These are phyloP conservation scores for Suhomyces wounanorum DNA, from an alignment of 1,139 yeast genomes.

Conservation along the genomic window DNA sequence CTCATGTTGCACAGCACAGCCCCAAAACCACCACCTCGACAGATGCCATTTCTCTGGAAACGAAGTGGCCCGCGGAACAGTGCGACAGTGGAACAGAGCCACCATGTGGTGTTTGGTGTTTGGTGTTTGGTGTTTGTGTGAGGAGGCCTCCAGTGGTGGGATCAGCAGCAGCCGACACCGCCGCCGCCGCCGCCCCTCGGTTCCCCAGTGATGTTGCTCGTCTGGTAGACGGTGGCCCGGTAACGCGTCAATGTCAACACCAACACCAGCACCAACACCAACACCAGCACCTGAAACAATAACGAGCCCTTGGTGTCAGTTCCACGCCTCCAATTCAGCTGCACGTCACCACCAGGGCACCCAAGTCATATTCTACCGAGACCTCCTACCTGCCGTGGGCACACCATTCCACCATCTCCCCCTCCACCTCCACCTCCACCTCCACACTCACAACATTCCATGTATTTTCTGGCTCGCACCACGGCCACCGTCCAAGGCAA, in stretches of 20 bases:
- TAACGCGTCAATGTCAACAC: not conserved
- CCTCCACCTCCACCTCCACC: not conserved
- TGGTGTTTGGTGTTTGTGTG: too few species aligned
- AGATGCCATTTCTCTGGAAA: not conserved
- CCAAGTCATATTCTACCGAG: not conserved
- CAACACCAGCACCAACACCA: not conserved
- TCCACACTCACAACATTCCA: too few species aligned
- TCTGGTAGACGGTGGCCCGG: not conserved
- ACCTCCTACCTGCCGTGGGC: too few species aligned
- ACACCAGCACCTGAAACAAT: conserved; percentile 7
- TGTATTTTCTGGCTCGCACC: too few species aligned
- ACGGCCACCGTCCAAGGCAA: too few species aligned
- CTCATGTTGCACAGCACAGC: not conserved
- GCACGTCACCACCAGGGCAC: not conserved
- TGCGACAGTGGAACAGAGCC: too few species aligned
- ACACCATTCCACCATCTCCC: not conserved
- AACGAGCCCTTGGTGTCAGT: conserved; percentile 6
- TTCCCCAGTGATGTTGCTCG: not conserved
- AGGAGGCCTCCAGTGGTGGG: too few species aligned
- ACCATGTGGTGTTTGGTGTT: too few species aligned
- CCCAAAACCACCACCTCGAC: not conserved
- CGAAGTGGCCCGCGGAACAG: too few species aligned
- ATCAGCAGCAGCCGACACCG: too few species aligned
- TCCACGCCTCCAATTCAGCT: not conserved
- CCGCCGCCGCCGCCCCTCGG: too few species aligned